Evolutionary conservation across 164 flowering plant species (phyloP), one percentile per base, ranked within the genome.

Genomic region (Vitis labrusca): DNA sequence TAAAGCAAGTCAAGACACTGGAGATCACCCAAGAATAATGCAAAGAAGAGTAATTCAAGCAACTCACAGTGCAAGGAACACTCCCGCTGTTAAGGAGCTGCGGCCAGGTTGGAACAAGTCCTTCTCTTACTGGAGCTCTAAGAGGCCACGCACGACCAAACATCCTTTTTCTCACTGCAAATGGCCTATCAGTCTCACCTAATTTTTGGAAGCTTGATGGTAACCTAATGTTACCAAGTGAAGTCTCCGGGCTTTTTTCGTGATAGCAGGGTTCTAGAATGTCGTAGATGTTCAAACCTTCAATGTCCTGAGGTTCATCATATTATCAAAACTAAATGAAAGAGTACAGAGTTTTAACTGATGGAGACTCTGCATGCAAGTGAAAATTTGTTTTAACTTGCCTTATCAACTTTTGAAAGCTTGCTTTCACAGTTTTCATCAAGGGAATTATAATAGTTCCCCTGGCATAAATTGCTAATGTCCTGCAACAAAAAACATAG

Each of bases 131-230:
- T 7, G 93, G 89, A 76, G 93, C 92, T 79, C 92, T 76, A 56
- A 84, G 63, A 67, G 98, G 98, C 97, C 99, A 96, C 3, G 98
- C 92, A 61, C 97, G 97, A 11, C 99, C 98, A 77, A 91, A 91
- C 85, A 93, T 90, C 75, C 99, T 88, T 71, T 82, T 88, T 60
- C 98, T 87, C 50, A 93, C 98, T 53, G 91, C 74, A 72, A 91
- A 82, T 65, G 93, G 92, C 86, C 83, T 84, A 37, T 92, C 90
- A 13, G 94, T 90, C 79, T 86, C 89, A 10, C 97, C 98, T 37
- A 94, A 74, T 51, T 66, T 69, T 71, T 82, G 79, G 77, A 94
- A 94, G 83, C 95, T 94, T 44, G 78, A 69, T 32, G 98, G 97
- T 64, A 89, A 54, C 74, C 79, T 81, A 30, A 58, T 68, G 57